Evolutionary conservation across 2,329 filamentous ascomycete genomes (phyloP).

Genomic region (Alternaria panax): DNA sequence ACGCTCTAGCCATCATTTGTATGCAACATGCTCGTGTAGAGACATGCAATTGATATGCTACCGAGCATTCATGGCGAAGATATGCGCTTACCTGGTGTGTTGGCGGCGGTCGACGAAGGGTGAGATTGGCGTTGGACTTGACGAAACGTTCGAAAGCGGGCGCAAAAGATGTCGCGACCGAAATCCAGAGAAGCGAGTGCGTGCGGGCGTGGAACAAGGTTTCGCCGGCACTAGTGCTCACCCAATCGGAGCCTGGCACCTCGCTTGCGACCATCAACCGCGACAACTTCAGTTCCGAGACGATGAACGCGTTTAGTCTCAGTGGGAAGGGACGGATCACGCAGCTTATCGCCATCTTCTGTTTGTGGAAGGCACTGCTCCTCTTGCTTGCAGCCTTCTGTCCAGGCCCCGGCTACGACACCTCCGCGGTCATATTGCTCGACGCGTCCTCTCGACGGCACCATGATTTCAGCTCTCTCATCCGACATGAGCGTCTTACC

Average conservation of each 20-base stretch:
- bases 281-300: neutral
- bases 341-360: constrained; percentile 55
- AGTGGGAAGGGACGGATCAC: neutral
- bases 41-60: constrained; percentile 45
- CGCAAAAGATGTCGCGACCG: constrained; percentile 26
- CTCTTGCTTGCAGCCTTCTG: constrained; percentile 66
- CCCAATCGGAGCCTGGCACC: constrained; percentile 21
- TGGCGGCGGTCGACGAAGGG: constrained; percentile 45
- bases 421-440: constrained; percentile 69
- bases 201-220: constrained; percentile 13
- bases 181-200: constrained; percentile 32
- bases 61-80: constrained; percentile 39
- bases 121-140: constrained; percentile 35
- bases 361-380: constrained; percentile 72
- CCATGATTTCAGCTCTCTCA: constrained; percentile 23
- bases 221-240: constrained; percentile 23
- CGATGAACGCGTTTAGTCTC: neutral
- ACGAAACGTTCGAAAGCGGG: constrained; percentile 18
- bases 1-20: constrained; percentile 49
- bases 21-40: constrained; percentile 41
- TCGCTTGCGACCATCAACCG: constrained; percentile 4
- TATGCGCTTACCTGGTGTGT: constrained; percentile 50
- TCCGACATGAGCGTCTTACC: constrained; percentile 50
- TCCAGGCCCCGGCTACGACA: constrained; percentile 75
- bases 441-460: constrained; percentile 31